These are phyloP conservation scores for Talaromyces rugulosus DNA, from an alignment of 2,329 filamentous ascomycete species.

Conservation along the genomic window DNA sequence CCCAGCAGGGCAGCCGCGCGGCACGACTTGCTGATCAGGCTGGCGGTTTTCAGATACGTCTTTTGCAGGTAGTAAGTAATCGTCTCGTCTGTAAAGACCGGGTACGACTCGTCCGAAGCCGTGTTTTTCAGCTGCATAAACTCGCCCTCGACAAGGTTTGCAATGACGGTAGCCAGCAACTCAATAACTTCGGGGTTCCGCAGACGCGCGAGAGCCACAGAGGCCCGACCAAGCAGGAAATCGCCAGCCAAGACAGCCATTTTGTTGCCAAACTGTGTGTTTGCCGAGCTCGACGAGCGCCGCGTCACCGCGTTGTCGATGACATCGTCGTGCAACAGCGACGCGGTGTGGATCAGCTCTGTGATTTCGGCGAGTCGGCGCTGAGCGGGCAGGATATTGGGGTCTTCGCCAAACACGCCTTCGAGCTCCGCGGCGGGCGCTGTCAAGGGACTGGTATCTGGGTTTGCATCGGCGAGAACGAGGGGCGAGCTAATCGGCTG, in stretches of 20 bases:
- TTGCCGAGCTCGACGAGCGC: slow-evolving; percentile 80
- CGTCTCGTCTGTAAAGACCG: slow-evolving; percentile 81
- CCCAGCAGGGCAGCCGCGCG: slow-evolving; percentile 84
- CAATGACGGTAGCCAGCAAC: slow-evolving; percentile 90
- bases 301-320: slow-evolving; percentile 88
- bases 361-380: slow-evolving; percentile 92
- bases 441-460: slow-evolving; percentile 57
- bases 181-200: slow-evolving; percentile 93
- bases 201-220: slow-evolving; percentile 83
- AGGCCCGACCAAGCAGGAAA: slow-evolving; percentile 87
- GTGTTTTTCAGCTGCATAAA: slow-evolving; percentile 99
- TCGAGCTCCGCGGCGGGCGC: slow-evolving; percentile 35
- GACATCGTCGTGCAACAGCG: slow-evolving; percentile 94
- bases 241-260: slow-evolving; percentile 98
- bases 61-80: slow-evolving; percentile 94
- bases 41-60: slow-evolving; percentile 96
- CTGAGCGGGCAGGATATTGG: slow-evolving; percentile 80
- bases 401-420: slow-evolving; percentile 43
- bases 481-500: slow-evolving; percentile 56
- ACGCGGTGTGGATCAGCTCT: slow-evolving; percentile 95
- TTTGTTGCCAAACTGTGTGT: slow-evolving; percentile 96
- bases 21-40: slow-evolving; percentile 93
- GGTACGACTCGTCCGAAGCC: slow-evolving; percentile 76
- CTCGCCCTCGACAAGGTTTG: slow-evolving; percentile 95
- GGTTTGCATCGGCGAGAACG: slow-evolving; percentile 78